These are phyloP conservation scores for Monilinia fructicola DNA, from an alignment of 2,329 filamentous ascomycete genomes.

Conservation along the genomic window DNA sequence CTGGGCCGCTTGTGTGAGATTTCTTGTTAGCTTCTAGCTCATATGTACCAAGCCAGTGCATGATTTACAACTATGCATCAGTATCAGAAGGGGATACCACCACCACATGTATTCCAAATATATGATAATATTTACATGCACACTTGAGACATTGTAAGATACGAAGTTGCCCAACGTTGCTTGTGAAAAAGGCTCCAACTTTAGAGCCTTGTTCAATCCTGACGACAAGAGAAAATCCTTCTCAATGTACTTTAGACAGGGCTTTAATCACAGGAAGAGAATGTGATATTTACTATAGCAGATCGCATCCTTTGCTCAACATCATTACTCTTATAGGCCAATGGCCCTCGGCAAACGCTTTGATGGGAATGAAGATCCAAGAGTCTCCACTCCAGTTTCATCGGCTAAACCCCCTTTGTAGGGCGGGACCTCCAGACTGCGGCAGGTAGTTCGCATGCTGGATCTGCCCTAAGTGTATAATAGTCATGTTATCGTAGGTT, in stretches of 20 bases:
- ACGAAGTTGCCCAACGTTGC: too few relatives aligned
- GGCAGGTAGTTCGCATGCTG: slow-evolving; percentile 37
- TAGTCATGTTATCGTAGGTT: slow-evolving; percentile 38
- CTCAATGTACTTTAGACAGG: neutral
- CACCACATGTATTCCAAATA: too few relatives aligned
- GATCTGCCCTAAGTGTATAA: slow-evolving; percentile 39
- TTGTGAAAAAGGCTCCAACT: too few relatives aligned
- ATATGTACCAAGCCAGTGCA: neutral
- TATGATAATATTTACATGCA: neutral
- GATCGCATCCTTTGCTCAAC: neutral
- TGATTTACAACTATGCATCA: too few relatives aligned
- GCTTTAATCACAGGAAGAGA: slow-evolving; percentile 16
- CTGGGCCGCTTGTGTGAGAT: too few relatives aligned
- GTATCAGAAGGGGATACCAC: neutral
- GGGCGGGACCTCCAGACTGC: slow-evolving; percentile 31
- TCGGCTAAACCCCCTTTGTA: neutral
- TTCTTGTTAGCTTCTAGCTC: neutral
- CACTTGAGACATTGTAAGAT: neutral
- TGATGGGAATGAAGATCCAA: slow-evolving; percentile 16
- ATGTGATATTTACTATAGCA: slow-evolving; percentile 19
- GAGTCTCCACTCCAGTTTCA: neutral
- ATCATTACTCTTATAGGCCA: slow-evolving; percentile 20
- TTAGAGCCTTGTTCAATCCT: slow-evolving; percentile 32
- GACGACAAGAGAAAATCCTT: slow-evolving; percentile 24
- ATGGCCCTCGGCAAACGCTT: slow-evolving; percentile 8